Conservation (phyloP, 208 protist species). For the Crithidia thermophila region DNA sequence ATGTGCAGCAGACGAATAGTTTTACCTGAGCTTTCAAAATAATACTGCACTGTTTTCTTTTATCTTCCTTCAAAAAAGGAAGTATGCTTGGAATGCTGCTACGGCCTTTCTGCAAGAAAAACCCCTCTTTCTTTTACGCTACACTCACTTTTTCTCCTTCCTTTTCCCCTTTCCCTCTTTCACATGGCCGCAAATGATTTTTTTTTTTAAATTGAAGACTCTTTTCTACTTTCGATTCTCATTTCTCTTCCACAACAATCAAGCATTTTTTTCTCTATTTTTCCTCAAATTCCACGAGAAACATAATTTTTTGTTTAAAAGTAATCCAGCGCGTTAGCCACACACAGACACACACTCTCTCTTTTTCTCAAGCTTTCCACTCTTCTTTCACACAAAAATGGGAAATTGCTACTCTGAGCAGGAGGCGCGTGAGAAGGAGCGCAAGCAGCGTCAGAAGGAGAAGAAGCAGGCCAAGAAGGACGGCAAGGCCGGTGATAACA, state of each 20-base stretch:
- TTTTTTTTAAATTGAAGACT: neutral
- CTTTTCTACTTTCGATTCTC: neutral
- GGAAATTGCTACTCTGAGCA: constrained; percentile 7
- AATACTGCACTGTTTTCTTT: too few relatives aligned
- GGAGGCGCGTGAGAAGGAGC: constrained; percentile 11
- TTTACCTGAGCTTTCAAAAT: too few relatives aligned
- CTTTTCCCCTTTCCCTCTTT: neutral
- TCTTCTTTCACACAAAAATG: neutral
- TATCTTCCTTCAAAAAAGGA: constrained; percentile 12
- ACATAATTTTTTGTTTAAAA: neutral
- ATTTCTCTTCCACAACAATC: neutral
- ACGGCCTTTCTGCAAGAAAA: too few relatives aligned
- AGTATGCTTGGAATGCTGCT: too few relatives aligned
- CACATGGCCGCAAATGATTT: too few relatives aligned
- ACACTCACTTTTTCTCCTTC: neutral
- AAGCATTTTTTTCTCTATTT: neutral
- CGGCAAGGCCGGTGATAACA: neutral
- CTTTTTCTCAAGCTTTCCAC: neutral
- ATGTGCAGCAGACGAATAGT: too few relatives aligned
- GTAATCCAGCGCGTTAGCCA: too few relatives aligned
- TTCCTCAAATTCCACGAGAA: too few relatives aligned
- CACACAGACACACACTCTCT: too few relatives aligned
- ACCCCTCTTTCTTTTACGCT: constrained; percentile 13
- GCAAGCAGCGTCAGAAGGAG: neutral
- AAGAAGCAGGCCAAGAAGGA: constrained; percentile 13